Base-by-base conservation (phyloP, 306 rosid genomes). In the Casuarina glauca region DNA sequence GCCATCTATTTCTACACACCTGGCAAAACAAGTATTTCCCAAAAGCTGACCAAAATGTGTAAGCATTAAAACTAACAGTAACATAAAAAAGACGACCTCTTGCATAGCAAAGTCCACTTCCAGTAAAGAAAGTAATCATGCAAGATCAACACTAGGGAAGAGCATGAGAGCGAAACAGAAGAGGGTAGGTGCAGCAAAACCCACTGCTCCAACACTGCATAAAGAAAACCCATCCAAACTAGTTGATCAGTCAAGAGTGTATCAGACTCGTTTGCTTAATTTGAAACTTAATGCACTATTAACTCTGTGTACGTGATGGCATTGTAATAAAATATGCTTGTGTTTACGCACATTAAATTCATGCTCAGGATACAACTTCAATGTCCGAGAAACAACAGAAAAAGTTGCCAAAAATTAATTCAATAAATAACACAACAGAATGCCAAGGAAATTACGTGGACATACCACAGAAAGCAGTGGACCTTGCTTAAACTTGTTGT, bases 171-270 rank as follows among this genome's bases (percentile, higher is more conserved):
- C 93, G 98, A 78, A 90, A 92, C 52, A 94, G 66, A 58, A 94
- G 93, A 26, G 97, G 98, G 70, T 94, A 94, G 43, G 97, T 92
- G 81, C 97, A 94, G 87, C 98, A 94, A 85, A 90, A 89, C 72
- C 98, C 98, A 77, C 91, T 92, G 85, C 92, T 94, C 98, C 98
- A 94, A 79, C 93, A 90, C 98, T 94, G 95, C 87, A 91, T 43
- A 74, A 57, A 41, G 7, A 53, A 44, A 60, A n/a, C 50, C 5
- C 1, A 20, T 13, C 69, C 60, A 75, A 58, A 77, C 26, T 58
- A 19, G 3, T 26, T 58, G 12, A 58, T 32, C 71, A 66, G 71
- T 39, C 16, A 17, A 26, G 32, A 1, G 67, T 35, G 73, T 63
- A 41, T 54, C 80, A 38, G 66, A 58, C 69, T 55, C 13, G 12